A percentile compares a stretch with the other conserved stretches of the same genome.
phyloP scores from a whole-genome alignment of 257 asterid genomes.

The Galeopsis tetrahit region DNA sequence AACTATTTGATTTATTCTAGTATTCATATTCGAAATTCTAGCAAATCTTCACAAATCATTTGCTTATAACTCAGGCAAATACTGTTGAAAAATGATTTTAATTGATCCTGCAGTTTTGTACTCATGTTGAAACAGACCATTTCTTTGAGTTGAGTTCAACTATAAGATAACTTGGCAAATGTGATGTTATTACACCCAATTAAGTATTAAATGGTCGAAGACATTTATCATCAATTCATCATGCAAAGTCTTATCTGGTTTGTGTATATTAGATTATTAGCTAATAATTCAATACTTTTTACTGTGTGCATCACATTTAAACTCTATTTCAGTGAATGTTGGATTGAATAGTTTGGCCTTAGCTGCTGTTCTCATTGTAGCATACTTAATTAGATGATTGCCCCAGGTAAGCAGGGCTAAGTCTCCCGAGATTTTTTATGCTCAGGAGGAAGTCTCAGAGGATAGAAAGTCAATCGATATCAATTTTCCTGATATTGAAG shows the following conservation, averaged over 20 bases:
- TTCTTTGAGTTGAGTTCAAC: background rate
- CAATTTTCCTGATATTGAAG: slow-evolving; percentile 47
- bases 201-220: slow-evolving; percentile 1
- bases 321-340: background rate
- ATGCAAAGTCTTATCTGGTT: slow-evolving; percentile 6
- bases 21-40: too few relatives aligned
- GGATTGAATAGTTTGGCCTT: background rate
- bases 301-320: background rate
- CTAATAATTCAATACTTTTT: background rate
- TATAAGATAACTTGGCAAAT: slow-evolving; percentile 9
- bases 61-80: too few relatives aligned
- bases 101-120: background rate
- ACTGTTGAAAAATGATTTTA: too few relatives aligned
- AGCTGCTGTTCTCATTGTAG: background rate
- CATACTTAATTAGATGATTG: slow-evolving; percentile 22
- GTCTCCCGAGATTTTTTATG: slow-evolving; percentile 47
- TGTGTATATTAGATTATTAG: background rate
- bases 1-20: too few relatives aligned
- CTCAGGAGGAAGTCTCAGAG: slow-evolving; percentile 47
- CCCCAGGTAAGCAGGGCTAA: slow-evolving; percentile 69
- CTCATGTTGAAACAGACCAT: background rate
- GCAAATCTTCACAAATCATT: too few relatives aligned
- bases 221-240: background rate
- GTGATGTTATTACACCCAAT: background rate
- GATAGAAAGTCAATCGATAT: slow-evolving; percentile 40